Evolutionary conservation across 306 rosid genomes (phyloP).

Genomic region (Begonia fuchsioides): DNA sequence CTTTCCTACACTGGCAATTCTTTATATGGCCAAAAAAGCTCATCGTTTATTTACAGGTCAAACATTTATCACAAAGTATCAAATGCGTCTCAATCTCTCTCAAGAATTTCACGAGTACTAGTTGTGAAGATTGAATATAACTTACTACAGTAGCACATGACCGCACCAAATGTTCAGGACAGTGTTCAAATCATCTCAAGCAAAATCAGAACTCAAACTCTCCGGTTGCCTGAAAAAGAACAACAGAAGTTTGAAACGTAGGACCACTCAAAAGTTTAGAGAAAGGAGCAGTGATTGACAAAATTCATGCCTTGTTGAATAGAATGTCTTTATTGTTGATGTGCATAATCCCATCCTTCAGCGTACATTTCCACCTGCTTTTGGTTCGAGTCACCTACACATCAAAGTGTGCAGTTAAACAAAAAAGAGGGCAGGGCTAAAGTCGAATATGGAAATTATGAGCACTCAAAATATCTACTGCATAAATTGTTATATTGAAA

Average conservation of each 20-base stretch:
- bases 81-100: constrained; percentile 36
- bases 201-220: constrained; percentile 88
- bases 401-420: constrained; percentile 6
- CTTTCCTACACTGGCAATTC: not conserved
- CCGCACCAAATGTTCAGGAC: not conserved
- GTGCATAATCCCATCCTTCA: constrained; percentile 97
- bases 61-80: constrained; percentile 40
- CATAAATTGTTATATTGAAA: not conserved
- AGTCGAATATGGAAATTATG: not conserved
- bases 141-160: no score
- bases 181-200: constrained; percentile 10
- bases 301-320: constrained; percentile 64
- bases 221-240: constrained; percentile 66
- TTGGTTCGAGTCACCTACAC: constrained; percentile 90
- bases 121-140: constrained; percentile 7
- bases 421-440: constrained; percentile 5
- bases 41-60: constrained; percentile 69
- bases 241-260: not conserved
- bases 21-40: constrained; percentile 1
- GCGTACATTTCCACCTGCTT: constrained; percentile 94
- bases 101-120: constrained; percentile 34
- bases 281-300: constrained; percentile 8
- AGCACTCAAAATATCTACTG: no score
- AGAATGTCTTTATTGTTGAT: constrained; percentile 90
- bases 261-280: constrained; percentile 2